These are phyloP conservation scores for Clonostachys solani DNA, from an alignment of 2,329 filamentous ascomycete species.

Conservation along the genomic window DNA sequence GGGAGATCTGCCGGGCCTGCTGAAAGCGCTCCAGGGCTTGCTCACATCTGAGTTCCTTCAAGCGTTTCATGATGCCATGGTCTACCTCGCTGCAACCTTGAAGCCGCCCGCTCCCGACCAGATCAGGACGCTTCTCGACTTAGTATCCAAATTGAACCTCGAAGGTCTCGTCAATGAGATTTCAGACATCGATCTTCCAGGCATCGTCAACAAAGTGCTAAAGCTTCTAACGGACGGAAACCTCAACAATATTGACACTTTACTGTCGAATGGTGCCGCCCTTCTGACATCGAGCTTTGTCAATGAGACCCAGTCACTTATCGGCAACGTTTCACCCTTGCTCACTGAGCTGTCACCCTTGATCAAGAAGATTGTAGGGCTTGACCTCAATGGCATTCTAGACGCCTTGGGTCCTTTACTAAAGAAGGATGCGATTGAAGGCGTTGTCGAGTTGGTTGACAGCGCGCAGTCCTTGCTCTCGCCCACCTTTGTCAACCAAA, in stretches of 20 bases:
- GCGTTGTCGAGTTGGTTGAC: conserved; percentile 17
- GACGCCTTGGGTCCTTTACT: conserved; percentile 19
- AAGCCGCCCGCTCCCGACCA: conserved; percentile 26
- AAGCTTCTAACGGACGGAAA: conserved; percentile 21
- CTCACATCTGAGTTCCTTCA: conserved; percentile 31
- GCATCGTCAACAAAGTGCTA: conserved; percentile 19
- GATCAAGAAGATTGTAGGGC: conserved; percentile 13
- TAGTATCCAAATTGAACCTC: conserved; percentile 24
- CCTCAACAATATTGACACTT: conserved; percentile 22
- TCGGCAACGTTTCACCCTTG: conserved; percentile 25
- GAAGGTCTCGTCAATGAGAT: conserved; percentile 22
- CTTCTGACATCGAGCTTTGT: conserved; percentile 25
- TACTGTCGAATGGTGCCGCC: conserved; percentile 28
- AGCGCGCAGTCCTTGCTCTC: conserved; percentile 22
- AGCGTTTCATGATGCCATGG: conserved; percentile 31
- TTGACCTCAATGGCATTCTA: conserved; percentile 22
- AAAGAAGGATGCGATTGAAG: conserved; percentile 14
- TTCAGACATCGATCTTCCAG: conserved; percentile 20
- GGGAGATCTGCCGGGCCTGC: not conserved
- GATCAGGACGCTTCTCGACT: conserved; percentile 17
- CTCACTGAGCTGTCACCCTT: conserved; percentile 17
- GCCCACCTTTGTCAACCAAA: conserved; percentile 17
- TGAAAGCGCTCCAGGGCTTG: conserved; percentile 19
- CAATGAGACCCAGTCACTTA: conserved; percentile 23
- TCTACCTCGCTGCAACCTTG: conserved; percentile 31